These are phyloP conservation scores for Aspergillus sp. DNA, from an alignment of 2,329 filamentous ascomycete species.

Conservation along the genomic window DNA sequence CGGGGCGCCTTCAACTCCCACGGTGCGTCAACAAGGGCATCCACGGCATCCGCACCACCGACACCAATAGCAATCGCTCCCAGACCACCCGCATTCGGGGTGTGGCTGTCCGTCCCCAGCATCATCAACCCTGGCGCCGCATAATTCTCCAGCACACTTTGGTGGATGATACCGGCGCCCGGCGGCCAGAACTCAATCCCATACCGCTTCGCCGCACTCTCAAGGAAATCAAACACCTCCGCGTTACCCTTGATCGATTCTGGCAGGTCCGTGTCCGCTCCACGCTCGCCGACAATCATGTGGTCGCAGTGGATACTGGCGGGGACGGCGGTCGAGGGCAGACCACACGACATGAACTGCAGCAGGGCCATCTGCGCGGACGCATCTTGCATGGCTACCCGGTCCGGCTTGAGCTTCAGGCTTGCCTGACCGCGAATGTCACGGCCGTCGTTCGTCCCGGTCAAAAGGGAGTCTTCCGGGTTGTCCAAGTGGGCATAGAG, in stretches of 20 bases:
- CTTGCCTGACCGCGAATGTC: conserved; percentile 82
- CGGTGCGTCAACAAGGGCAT: conserved; percentile 88
- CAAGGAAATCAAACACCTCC: conserved; percentile 95
- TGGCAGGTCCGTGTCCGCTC: conserved; percentile 75
- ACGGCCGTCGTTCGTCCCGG: conserved; percentile 72
- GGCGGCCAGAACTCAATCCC: conserved; percentile 95
- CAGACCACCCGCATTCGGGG: conserved; percentile 90
- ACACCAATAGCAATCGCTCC: conserved; percentile 94
- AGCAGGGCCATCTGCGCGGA: conserved; percentile 96
- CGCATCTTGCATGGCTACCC: conserved; percentile 98
- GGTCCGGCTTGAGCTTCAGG: conserved; percentile 92
- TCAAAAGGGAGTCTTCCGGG: conserved; percentile 77
- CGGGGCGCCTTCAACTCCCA: conserved; percentile 97
- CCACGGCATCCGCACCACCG: conserved; percentile 92
- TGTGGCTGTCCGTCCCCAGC: conserved; percentile 96
- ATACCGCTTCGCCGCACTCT: conserved; percentile 83
- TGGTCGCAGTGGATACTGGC: conserved; percentile 99
- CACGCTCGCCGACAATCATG: conserved; percentile 91
- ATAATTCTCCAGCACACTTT: conserved; percentile 97
- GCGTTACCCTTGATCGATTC: conserved; percentile 84
- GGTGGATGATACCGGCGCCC: conserved; percentile 91
- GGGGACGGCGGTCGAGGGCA: conserved; percentile 82
- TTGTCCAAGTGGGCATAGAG: conserved; percentile 92
- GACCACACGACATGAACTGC: conserved; percentile 96
- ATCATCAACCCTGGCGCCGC: conserved; percentile 97